Evolutionary conservation across 2,329 filamentous ascomycete genomes (phyloP).

Genomic region (Epicoccum sorghinum): DNA sequence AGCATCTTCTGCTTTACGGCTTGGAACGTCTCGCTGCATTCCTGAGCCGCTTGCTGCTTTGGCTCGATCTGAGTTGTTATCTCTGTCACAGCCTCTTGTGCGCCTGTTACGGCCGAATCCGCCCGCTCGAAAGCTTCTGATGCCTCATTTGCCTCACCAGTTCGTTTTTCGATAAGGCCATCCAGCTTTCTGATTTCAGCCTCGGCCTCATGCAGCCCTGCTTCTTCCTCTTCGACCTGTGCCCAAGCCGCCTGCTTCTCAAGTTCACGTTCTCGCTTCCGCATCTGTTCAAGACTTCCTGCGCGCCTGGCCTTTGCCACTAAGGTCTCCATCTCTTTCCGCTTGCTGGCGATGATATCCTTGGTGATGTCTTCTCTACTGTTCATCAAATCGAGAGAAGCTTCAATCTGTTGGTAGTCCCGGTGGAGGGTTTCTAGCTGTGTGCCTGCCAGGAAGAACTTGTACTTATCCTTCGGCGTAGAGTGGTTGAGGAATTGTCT

Average conservation of each 20-base stretch:
- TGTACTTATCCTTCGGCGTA: conserved; percentile 85
- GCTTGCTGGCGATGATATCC: conserved; percentile 68
- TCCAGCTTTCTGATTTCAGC: conserved; percentile 43
- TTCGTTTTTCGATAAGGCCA: conserved; percentile 57
- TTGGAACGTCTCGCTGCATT: conserved; percentile 61
- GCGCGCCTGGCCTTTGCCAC: conserved; percentile 68
- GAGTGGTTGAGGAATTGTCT: conserved; percentile 90
- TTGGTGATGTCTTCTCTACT: conserved; percentile 65
- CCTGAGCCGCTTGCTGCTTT: conserved; percentile 54
- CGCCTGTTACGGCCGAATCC: conserved; percentile 47
- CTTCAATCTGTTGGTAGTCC: conserved; percentile 84
- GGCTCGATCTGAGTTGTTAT: conserved; percentile 48
- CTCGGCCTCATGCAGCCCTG: conserved; percentile 37
- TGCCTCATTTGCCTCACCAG: conserved; percentile 53
- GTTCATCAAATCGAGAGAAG: conserved; percentile 75
- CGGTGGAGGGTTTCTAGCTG: conserved; percentile 90
- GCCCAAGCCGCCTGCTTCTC: conserved; percentile 80
- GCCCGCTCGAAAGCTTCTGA: conserved; percentile 52
- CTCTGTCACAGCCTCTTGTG: conserved; percentile 43
- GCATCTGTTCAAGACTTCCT: conserved; percentile 69
- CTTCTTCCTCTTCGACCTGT: conserved; percentile 80
- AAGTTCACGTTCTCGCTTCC: conserved; percentile 64
- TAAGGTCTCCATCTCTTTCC: conserved; percentile 65
- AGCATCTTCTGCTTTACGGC: conserved; percentile 60
- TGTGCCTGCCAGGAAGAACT: conserved; percentile 93